A percentile compares a stretch with the other conserved stretches of the same genome.
Evolutionary conservation across 1,284 basidiomycete species (phyloP).

Genomic region (Boletus sp.): DNA sequence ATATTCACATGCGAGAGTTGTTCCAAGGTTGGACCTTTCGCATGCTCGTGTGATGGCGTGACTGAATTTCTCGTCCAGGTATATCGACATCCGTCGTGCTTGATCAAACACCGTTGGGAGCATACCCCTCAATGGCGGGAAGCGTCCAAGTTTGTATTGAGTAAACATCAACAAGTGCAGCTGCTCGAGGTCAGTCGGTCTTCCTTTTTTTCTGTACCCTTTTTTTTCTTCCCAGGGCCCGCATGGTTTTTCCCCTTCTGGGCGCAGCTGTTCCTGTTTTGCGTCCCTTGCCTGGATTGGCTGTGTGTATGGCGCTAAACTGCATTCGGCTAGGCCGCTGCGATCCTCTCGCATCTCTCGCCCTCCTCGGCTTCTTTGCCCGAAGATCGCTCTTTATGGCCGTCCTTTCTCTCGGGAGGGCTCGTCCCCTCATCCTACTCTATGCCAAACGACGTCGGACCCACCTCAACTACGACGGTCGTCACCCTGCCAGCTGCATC

Average conservation of each 20-base stretch:
- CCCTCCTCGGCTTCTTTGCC: constrained; percentile 75
- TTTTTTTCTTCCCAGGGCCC: not conserved
- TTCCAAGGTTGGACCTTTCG: constrained; percentile 59
- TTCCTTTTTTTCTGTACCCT: too few relatives aligned
- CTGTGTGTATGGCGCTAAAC: constrained; percentile 7
- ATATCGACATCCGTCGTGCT: constrained; percentile 90
- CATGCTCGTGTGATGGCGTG: not conserved
- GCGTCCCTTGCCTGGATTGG: not conserved
- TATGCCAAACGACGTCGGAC: constrained; percentile 14
- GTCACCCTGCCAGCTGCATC: constrained; percentile 4
- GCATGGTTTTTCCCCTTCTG: not conserved
- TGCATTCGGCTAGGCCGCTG: constrained; percentile 66
- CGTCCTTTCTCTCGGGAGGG: constrained; percentile 70
- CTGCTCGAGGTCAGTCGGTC: constrained; percentile 71
- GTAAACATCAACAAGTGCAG: constrained; percentile 98
- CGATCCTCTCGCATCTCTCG: constrained; percentile 85
- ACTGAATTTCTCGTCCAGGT: constrained; percentile 47
- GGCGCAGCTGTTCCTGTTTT: constrained; percentile 2
- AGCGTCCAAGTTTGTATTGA: constrained; percentile 88
- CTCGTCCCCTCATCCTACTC: constrained; percentile 53
- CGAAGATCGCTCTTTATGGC: constrained; percentile 88
- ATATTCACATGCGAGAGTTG: constrained; percentile 92
- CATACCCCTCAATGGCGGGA: constrained; percentile 97
- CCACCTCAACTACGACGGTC: constrained; percentile 9
- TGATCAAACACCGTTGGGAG: constrained; percentile 97